phyloP scores from a whole-genome alignment of 495 filamentous ascomycete genomes.

The Pyrenula aspistea region DNA sequence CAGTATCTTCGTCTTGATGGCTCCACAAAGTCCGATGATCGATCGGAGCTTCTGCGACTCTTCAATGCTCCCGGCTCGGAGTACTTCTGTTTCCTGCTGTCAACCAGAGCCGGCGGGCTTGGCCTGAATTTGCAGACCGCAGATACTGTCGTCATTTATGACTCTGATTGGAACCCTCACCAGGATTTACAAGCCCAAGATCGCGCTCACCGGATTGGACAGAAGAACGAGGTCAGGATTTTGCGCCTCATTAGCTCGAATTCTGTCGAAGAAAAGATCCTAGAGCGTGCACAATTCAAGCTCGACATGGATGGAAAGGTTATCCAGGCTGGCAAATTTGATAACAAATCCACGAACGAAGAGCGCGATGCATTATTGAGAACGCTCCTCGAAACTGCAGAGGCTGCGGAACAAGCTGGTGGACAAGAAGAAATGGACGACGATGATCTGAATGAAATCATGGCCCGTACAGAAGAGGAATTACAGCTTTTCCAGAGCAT shows the following conservation, averaged over 20 bases:
- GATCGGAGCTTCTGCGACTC: slow-evolving; percentile 72
- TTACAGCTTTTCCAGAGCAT: slow-evolving; percentile 58
- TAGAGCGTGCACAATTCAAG: slow-evolving; percentile 94
- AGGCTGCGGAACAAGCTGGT: slow-evolving; percentile 64
- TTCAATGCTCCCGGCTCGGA: slow-evolving; percentile 87
- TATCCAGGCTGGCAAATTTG: slow-evolving; percentile 97
- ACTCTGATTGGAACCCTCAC: slow-evolving; percentile 99
- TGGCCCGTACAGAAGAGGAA: slow-evolving; percentile 67
- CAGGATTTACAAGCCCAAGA: slow-evolving; percentile 98
- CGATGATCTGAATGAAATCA: slow-evolving; percentile 85
- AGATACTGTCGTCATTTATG: slow-evolving; percentile 98
- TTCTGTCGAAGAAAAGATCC: slow-evolving; percentile 96
- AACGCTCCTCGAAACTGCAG: slow-evolving; percentile 81
- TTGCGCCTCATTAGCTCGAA: slow-evolving; percentile 89
- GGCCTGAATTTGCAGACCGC: slow-evolving; percentile 95
- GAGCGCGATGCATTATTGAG: slow-evolving; percentile 93
- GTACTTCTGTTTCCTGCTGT: slow-evolving; percentile 95
- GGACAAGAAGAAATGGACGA: slow-evolving; percentile 95
- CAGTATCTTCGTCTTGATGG: slow-evolving; percentile 87
- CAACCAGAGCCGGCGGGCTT: slow-evolving; percentile 96
- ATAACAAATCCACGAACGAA: slow-evolving; percentile 98
- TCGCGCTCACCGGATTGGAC: slow-evolving; percentile 98
- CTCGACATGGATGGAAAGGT: slow-evolving; percentile 99
- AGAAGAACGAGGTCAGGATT: slow-evolving; percentile 98
- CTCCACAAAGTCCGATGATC: slow-evolving; percentile 93